A percentile compares a stretch with the other conserved stretches of the same genome.
Conservation (phyloP, 805 yeast species). For the Wickerhamomyces ciferrii region DNA sequence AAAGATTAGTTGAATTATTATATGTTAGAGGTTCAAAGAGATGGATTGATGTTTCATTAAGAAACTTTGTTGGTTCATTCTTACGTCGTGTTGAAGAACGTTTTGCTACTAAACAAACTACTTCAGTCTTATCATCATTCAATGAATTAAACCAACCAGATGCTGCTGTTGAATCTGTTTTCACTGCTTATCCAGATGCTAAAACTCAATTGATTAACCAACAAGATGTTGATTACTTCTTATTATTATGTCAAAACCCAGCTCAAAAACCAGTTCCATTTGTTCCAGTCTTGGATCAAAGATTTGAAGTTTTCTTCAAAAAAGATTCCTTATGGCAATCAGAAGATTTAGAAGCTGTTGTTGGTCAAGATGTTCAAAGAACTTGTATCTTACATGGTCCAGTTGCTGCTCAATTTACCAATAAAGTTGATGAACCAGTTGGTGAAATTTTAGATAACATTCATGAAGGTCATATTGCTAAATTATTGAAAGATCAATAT, state of each 20-base stretch:
- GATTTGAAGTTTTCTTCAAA: conserved; percentile 94
- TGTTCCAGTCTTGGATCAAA: conserved; percentile 90
- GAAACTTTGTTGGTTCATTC: conserved; percentile 82
- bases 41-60: conserved; percentile 86
- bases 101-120: conserved; percentile 53
- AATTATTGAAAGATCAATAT: conserved; percentile 65
- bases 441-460: conserved; percentile 82
- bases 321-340: conserved; percentile 99
- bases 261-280: conserved; percentile 96
- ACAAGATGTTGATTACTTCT: conserved; percentile 92
- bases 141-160: conserved; percentile 66
- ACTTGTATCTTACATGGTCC: conserved; percentile 99
- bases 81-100: conserved; percentile 97
- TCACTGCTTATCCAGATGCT: conserved; percentile 68
- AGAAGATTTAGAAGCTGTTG: conserved; percentile 93
- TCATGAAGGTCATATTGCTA: conserved; percentile 83
- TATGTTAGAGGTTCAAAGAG: conserved; percentile 69
- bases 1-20: conserved; percentile 83
- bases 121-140: conserved; percentile 73
- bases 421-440: conserved; percentile 86
- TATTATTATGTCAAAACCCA: conserved; percentile 77
- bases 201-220: conserved; percentile 81
- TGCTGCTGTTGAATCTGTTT: conserved; percentile 51
- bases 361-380: conserved; percentile 93
- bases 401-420: conserved; percentile 92